Base-by-base conservation (phyloP, 805 yeast species). In the Starmera pachycereana region DNA sequence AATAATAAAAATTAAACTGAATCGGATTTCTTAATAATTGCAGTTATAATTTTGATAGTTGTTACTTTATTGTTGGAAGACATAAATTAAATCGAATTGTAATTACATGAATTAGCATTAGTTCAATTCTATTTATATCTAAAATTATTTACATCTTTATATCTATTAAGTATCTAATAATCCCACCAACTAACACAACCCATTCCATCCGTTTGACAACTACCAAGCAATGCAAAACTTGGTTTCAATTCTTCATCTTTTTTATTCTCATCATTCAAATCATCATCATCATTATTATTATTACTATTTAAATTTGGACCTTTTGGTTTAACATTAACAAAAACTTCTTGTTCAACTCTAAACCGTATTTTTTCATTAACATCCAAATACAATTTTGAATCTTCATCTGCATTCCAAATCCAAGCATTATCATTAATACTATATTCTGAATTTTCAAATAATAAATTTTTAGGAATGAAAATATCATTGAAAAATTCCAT, bases 101-200 rank as follows among this genome's bases (percentile, higher is more conserved):
- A 22, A 22, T 22, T 22, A 22, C 27, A 22, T 22, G 27, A 22
- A 8, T 22, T 22, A 7, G 7, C 9, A 22, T 22, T 8, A 22
- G 5, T 22, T 22, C 27, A 8, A 22, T 22, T 22, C 27, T 22
- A 35, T 16, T 11, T 25, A 10, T 35, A 11, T 22, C 32, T 22
- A 12, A 33, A 25, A 28, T 25, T 12, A n/a, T 36, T 29, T 22
- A 22, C 4, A 18, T 7, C 28, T 29, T 8, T 33, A 13, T 29
- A 18, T 29, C 35, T 31, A 16, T 30, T 39, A 30, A 44, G 35
- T 32, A 43, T 11, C 35, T 30, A 13, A 57, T 55, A 79, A 53
- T 84, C 94, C 98, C 98, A 90, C 98, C 98, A 92, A 41, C 89
- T 76, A 33, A 86, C 79, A 50, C 94, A 77, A 5, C 98, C 98